These are phyloP conservation scores for Ogataea paradorogensis DNA, from an alignment of 805 yeast genomes.

Conservation along the genomic window DNA sequence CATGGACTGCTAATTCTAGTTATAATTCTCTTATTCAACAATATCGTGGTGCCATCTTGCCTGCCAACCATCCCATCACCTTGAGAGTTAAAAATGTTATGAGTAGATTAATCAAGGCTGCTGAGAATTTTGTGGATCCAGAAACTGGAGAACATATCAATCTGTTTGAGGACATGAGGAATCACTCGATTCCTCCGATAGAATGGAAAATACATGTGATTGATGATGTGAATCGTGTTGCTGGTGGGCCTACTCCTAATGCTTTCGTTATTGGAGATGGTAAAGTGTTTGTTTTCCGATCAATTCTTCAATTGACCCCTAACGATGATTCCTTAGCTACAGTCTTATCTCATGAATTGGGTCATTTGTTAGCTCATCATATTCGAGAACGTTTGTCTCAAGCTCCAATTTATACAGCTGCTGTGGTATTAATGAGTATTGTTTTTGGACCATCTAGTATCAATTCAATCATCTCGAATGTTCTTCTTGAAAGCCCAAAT, in stretches of 20 bases:
- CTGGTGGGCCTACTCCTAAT: constrained; percentile 75
- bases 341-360: constrained; percentile 87
- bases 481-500: constrained; percentile 73
- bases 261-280: constrained; percentile 97
- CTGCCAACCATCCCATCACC: constrained; percentile 60
- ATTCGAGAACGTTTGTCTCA: constrained; percentile 78
- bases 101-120: constrained; percentile 58
- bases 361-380: constrained; percentile 93
- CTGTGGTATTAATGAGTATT: constrained; percentile 53
- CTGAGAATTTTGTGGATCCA: constrained; percentile 40
- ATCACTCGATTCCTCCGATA: constrained; percentile 26
- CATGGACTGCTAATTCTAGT: constrained; percentile 56
- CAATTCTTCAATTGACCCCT: constrained; percentile 71
- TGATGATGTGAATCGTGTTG: constrained; percentile 49
- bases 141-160: constrained; percentile 29
- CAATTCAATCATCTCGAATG: constrained; percentile 49
- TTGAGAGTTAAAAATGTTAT: constrained; percentile 58
- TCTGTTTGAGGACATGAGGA: constrained; percentile 25
- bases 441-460: constrained; percentile 58
- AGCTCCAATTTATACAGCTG: constrained; percentile 63
- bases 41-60: constrained; percentile 52
- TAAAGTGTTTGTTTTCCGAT: constrained; percentile 83
- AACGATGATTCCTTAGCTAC: constrained; percentile 95
- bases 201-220: constrained; percentile 85
- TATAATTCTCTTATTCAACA: constrained; percentile 60